These are phyloP conservation scores for Trichophyton simii DNA, from an alignment of 2,329 filamentous ascomycete species.

Conservation along the genomic window DNA sequence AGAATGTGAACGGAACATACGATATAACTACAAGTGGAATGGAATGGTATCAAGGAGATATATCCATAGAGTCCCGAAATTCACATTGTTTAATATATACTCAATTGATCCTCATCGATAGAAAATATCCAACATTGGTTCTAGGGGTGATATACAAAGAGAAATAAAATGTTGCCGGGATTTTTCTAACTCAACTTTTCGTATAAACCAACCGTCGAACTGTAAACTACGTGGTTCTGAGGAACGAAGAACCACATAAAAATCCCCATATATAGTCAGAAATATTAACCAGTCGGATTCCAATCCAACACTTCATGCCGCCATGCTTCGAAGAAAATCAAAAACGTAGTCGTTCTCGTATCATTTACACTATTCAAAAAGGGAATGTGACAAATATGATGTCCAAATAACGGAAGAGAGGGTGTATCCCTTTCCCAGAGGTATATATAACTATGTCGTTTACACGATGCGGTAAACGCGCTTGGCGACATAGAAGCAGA, in stretches of 20 bases:
- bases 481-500: constrained; percentile 72
- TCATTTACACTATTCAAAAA: not conserved
- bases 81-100: not conserved
- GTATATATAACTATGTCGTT: not conserved
- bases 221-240: no score
- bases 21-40: not conserved
- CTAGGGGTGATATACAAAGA: not conserved
- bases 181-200: not conserved
- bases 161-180: no score
- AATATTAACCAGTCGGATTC: not conserved
- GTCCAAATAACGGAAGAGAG: not conserved
- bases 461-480: constrained; percentile 60
- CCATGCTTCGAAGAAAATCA: not conserved
- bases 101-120: not conserved
- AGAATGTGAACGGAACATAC: not conserved
- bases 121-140: not conserved
- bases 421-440: not conserved
- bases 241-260: not conserved
- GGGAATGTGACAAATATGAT: not conserved
- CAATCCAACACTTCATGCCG: not conserved
- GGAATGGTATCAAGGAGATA: not conserved
- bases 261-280: not conserved
- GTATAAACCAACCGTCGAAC: not conserved
- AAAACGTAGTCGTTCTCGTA: not conserved
- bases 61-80: not conserved